Base-by-base conservation (phyloP, 495 filamentous ascomycete species). In the Penicillium egyptiacum region DNA sequence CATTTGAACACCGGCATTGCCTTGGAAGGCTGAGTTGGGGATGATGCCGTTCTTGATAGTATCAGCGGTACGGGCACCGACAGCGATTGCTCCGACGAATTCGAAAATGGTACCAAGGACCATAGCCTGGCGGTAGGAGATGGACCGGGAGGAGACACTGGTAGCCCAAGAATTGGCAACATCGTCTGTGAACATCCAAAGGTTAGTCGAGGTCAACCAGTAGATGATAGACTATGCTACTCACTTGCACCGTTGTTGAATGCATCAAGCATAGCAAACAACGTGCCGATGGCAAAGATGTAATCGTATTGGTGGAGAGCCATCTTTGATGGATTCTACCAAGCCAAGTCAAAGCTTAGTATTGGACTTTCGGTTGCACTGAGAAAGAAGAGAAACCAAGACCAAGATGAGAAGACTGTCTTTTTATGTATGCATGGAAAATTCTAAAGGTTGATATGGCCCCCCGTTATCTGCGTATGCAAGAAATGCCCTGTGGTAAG, bases 81-180 rank as follows among this genome's bases (percentile, higher is more conserved):
- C 82, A 6, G 79, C 75, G 61, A 85, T 79, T 55, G 83, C 82
- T 42, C 83, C 83, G 16, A 79, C 60, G 62, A 78, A 77, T 59
- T 91, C 88, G 73, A 88, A 84, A 52, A 88, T 70, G 41, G 82
- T 80, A 11, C 79, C 85, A 40, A 86, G 70, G n/a, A 83, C 53
- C 86, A 88, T 88, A 49, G 86, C 86, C 74, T 87, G 84, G 42
- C 78, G 51, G 60, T 85, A 79, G n/a, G 84, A 81, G 60, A 89
- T 67, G 44, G 86, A 88, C 23, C 85, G 75, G 6, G 86, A 88
- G 17, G 85, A 85, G 48, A 89, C 86, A 60, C 80, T 84, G 53
- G 86, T 88, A 4, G 86, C 86, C 78, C 82, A 89, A 23, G 86
- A 80, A 75, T 91, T 91, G 59, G 88, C 88, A 30, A 90, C 88